These are phyloP conservation scores for Quercus mongolica DNA, from an alignment of 306 rosid species.

Conservation along the genomic window DNA sequence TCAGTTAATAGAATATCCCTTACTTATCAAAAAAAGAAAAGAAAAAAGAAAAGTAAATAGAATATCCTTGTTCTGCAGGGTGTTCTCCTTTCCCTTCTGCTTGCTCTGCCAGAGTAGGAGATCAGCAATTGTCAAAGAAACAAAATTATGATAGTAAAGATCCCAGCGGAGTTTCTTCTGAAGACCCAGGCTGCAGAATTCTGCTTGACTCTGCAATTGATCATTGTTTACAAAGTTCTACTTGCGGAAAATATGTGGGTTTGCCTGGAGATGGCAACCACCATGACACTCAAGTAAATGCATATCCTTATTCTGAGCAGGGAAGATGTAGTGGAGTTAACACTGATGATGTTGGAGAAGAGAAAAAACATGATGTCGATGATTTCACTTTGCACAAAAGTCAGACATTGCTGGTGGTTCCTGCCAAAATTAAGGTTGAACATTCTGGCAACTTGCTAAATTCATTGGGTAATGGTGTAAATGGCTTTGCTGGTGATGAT, in stretches of 20 bases:
- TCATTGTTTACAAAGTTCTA: conserved; percentile 19
- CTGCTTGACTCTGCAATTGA: conserved; percentile 10
- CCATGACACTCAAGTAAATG: conserved; percentile 26
- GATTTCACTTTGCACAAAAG: conserved; percentile 11
- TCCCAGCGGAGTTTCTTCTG: neutral
- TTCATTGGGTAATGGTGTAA: conserved; percentile 33
- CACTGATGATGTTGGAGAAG: conserved; percentile 15
- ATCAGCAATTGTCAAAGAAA: conserved; percentile 1
- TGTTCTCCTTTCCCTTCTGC: conserved; percentile 9
- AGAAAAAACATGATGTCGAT: conserved; percentile 20
- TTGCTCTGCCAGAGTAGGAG: conserved; percentile 16
- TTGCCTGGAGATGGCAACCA: conserved; percentile 21
- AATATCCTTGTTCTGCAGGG: conserved; percentile 21
- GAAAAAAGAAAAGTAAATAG: neutral
- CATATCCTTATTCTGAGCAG: conserved; percentile 35
- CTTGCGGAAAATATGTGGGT: conserved; percentile 12
- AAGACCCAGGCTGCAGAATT: neutral
- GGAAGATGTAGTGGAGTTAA: conserved; percentile 13
- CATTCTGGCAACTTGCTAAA: conserved; percentile 19
- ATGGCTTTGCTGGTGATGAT: conserved; percentile 25
- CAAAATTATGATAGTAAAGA: neutral
- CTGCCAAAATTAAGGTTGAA: conserved; percentile 36
- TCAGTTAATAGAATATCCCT: neutral
- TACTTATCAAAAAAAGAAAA: too few relatives aligned
- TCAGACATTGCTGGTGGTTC: conserved; percentile 28